Evolutionary conservation across 2,329 filamentous ascomycete genomes (phyloP).

Genomic region (Aspergillus flavus): DNA sequence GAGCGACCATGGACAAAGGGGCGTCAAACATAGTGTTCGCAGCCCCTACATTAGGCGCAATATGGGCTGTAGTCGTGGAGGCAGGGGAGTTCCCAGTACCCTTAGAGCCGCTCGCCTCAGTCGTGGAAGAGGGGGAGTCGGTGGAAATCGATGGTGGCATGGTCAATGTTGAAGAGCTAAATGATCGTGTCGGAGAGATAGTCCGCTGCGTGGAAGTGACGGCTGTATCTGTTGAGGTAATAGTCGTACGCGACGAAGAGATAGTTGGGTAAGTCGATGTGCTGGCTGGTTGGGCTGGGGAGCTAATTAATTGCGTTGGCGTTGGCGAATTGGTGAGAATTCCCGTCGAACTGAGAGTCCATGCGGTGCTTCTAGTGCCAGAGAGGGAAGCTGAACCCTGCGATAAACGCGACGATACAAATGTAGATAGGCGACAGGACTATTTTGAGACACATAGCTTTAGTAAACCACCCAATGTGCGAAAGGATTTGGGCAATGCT

Average conservation of each 20-base stretch:
- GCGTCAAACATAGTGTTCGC: conserved; percentile 18
- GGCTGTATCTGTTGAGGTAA: background rate
- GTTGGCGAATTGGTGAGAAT: background rate
- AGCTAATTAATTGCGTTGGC: background rate
- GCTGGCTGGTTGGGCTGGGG: conserved; percentile 2
- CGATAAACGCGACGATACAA: conserved; percentile 49
- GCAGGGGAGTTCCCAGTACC: background rate
- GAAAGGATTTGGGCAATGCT: conserved; percentile 43
- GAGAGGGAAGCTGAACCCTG: conserved; percentile 50
- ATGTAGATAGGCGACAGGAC: conserved; percentile 50
- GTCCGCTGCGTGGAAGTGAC: background rate
- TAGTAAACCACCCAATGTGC: conserved; percentile 24
- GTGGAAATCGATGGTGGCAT: background rate
- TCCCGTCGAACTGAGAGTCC: conserved; percentile 12
- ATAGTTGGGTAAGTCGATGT: background rate
- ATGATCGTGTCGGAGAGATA: conserved; percentile 3
- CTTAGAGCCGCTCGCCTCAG: conserved; percentile 7
- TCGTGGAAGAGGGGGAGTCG: conserved; percentile 10
- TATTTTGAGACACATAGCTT: conserved; percentile 23
- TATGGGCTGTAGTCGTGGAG: conserved; percentile 10
- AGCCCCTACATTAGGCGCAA: conserved; percentile 23
- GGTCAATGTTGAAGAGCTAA: background rate
- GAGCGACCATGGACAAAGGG: conserved; percentile 18
- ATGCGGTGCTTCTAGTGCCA: conserved; percentile 44
- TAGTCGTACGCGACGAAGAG: background rate